Evolutionary conservation across 2,329 filamentous ascomycete genomes (phyloP).

Genomic region (Paecilomyces sp.): DNA sequence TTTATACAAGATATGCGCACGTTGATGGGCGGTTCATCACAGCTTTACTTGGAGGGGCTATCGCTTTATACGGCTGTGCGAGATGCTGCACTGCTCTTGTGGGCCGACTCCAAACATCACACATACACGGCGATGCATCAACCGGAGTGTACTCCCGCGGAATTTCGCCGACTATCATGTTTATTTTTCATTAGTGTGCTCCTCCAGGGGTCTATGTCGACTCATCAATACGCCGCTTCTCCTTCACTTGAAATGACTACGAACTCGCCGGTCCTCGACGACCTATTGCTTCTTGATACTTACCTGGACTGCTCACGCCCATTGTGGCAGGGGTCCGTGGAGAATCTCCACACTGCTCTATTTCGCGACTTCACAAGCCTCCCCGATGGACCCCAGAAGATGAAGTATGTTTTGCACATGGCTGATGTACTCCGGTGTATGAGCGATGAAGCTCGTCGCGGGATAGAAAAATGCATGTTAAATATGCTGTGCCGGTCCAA

Average conservation of each 20-base stretch:
- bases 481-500: slow-evolving; percentile 5
- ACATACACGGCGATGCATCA: slow-evolving; percentile 3
- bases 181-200: slow-evolving; percentile 4
- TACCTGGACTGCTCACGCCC: not conserved
- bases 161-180: slow-evolving; percentile 2
- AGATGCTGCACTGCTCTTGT: slow-evolving; percentile 10
- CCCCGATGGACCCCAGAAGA: slow-evolving; percentile 1
- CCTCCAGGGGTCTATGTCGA: slow-evolving; percentile 4
- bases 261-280: not conserved
- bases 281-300: slow-evolving; percentile 2
- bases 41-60: slow-evolving; percentile 8
- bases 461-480: slow-evolving; percentile 5
- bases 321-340: not conserved
- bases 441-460: slow-evolving; percentile 3
- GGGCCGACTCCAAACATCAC: slow-evolving; percentile 9
- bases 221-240: not conserved
- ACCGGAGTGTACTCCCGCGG: slow-evolving; percentile 6
- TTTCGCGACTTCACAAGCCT: not conserved
- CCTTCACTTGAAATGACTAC: not conserved
- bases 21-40: slow-evolving; percentile 13
- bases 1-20: slow-evolving; percentile 23
- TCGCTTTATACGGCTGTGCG: slow-evolving; percentile 8
- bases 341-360: not conserved
- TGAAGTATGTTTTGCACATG: slow-evolving; percentile 6
- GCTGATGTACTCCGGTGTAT: slow-evolving; percentile 1